Evolutionary conservation across 495 filamentous ascomycete species (phyloP), one percentile per base, ranked within the genome.

Genomic region (Daldinia caldariorum): DNA sequence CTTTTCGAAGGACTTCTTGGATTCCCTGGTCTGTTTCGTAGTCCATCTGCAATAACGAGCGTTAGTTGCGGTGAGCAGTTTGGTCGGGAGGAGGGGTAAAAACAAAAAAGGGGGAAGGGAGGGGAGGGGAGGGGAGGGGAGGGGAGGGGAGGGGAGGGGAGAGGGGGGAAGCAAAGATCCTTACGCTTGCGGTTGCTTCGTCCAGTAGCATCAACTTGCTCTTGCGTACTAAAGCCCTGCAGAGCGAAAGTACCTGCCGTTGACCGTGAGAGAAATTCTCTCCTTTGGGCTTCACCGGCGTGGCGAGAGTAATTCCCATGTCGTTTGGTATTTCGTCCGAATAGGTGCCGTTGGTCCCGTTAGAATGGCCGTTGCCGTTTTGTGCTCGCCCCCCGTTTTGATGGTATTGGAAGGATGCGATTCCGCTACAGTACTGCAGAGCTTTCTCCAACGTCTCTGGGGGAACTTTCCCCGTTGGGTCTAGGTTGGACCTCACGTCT

Each of bases 221-320:
- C 47, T 83, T 80, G 61, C 83, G 82, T 31, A 87, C 81, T 6
- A 89, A 80, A 1, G 86, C 85, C 14, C 84, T 78, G 35, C 85
- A 86, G 6, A 88, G 81, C 50, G 84, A 85, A n/a, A 89, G 79
- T 6, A 88, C 82, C 61, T 87, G 85, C 18, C 86, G 76, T 61
- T 88, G 84, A 32, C 87, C 87, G 47, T 88, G 86, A 29, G 80
- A 84, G 74, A 89, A 86, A 67, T 85, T 83, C 72, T 84, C 85
- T 45, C 83, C 85, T 58, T 82, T 81, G 12, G 83, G 79, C 16
- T 81, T 81, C 2, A 87, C 84, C 0, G 70, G 73, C 0, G 84
- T 83, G 14, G 77, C 68, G 56, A 82, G 77, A 16, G 76, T 75
- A 37, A 82, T 76, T 39, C 77, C 75, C 3, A 74, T 67, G 26